phyloP scores from a whole-genome alignment of 371 early-diverging fungal species.

The Blakeslea trispora region DNA sequence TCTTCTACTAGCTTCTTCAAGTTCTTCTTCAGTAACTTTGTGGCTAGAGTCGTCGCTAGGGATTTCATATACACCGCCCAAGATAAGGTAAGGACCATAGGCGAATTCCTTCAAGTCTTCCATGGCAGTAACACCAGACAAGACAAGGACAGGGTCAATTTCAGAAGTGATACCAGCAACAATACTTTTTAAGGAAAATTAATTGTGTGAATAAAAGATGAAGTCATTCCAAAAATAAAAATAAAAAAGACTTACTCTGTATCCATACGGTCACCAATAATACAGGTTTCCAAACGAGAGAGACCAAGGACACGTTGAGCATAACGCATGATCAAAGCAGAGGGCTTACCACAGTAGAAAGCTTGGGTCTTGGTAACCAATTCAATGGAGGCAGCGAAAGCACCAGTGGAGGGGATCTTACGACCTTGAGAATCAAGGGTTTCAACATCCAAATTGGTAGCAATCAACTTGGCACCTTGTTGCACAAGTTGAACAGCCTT shows the following conservation, averaged over 20 bases:
- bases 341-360: conserved; percentile 69
- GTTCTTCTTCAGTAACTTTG: conserved; percentile 31
- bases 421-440: conserved; percentile 54
- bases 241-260: conserved; percentile 44
- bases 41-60: conserved; percentile 40
- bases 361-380: conserved; percentile 65
- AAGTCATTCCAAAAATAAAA: background rate
- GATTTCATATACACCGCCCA: conserved; percentile 63
- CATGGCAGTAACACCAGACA: conserved; percentile 60
- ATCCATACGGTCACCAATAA: conserved; percentile 74
- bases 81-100: conserved; percentile 60
- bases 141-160: conserved; percentile 65
- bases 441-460: conserved; percentile 68
- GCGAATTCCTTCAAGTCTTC: conserved; percentile 53
- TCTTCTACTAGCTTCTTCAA: conserved; percentile 47
- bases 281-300: conserved; percentile 60
- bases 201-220: too few species aligned
- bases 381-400: conserved; percentile 62
- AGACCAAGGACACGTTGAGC: conserved; percentile 60
- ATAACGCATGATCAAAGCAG: conserved; percentile 65
- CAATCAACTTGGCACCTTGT: conserved; percentile 61
- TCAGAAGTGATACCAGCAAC: conserved; percentile 58
- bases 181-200: too few species aligned
- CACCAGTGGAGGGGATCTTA: conserved; percentile 62
- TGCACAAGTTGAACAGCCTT: conserved; percentile 63